These are phyloP conservation scores for Diaporthe citriasiana DNA, from an alignment of 2,329 filamentous ascomycete species.

Conservation along the genomic window DNA sequence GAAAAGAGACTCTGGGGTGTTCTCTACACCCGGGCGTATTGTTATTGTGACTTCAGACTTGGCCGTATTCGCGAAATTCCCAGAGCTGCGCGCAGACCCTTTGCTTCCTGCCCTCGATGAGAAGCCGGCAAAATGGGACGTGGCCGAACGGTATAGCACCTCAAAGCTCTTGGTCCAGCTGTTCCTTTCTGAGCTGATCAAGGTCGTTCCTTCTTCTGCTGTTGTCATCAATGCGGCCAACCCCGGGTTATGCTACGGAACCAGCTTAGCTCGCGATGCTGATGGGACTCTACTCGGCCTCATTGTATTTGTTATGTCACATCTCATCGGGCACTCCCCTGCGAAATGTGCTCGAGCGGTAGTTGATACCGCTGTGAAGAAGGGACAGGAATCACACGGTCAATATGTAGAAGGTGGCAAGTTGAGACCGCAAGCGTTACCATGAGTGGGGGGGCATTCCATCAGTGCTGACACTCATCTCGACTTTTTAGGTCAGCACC, in stretches of 20 bases:
- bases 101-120: constrained; percentile 45
- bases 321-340: neutral
- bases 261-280: constrained; percentile 19
- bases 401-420: constrained; percentile 15
- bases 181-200: constrained; percentile 51
- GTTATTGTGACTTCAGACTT: constrained; percentile 46
- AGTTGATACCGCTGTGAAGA: constrained; percentile 7
- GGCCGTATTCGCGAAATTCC: constrained; percentile 44
- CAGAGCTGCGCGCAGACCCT: constrained; percentile 40
- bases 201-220: constrained; percentile 45
- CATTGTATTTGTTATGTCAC: neutral
- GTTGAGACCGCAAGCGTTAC: constrained; percentile 15
- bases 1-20: neutral
- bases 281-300: neutral
- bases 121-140: constrained; percentile 39
- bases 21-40: neutral
- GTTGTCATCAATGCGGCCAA: constrained; percentile 45
- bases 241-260: constrained; percentile 43
- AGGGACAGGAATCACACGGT: constrained; percentile 16
- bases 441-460: neutral
- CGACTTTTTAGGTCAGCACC: neutral
- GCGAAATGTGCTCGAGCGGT: constrained; percentile 2
- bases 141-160: constrained; percentile 38
- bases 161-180: constrained; percentile 53
- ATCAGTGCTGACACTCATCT: neutral